Evolutionary conservation across 2,329 filamentous ascomycete genomes (phyloP).

Genomic region (Cladophialophora bantiana): DNA sequence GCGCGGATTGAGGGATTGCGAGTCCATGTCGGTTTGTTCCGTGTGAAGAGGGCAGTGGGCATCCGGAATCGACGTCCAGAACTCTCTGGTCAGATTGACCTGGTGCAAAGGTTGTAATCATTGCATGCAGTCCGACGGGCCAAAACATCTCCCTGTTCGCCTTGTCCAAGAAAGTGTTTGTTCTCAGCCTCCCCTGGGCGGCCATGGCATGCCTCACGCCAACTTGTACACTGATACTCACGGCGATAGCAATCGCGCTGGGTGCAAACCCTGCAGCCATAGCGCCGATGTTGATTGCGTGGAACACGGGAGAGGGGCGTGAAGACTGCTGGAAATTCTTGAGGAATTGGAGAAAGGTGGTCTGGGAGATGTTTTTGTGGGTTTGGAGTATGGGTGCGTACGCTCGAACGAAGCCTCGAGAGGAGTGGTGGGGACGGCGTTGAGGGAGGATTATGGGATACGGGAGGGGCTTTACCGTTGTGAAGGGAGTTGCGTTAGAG

Average conservation of each 20-base stretch:
- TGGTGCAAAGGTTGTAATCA: conserved; percentile 2
- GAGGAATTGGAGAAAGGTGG: not conserved
- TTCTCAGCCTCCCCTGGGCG: not conserved
- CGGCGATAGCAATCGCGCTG: not conserved
- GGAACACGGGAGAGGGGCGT: not conserved
- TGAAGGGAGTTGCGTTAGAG: not conserved
- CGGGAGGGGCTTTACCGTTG: not conserved
- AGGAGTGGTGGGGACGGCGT: not conserved
- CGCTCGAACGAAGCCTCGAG: conserved; percentile 4
- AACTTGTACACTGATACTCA: not conserved
- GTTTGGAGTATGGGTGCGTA: conserved; percentile 1
- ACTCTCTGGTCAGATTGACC: not conserved
- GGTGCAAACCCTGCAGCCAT: conserved; percentile 4
- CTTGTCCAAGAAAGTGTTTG: conserved; percentile 2
- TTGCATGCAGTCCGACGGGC: conserved; percentile 2
- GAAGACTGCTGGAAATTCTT: conserved; percentile 1
- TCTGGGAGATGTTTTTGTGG: conserved; percentile 4
- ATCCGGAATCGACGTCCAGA: not conserved
- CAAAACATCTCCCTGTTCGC: conserved; percentile 6
- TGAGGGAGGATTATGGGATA: conserved; percentile 1
- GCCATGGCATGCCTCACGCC: not conserved
- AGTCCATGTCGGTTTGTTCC: not conserved
- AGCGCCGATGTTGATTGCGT: conserved; percentile 5
- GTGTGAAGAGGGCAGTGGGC: not conserved
- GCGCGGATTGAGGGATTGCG: not conserved